Base-by-base conservation (phyloP, 129 eudicot species). In the Artemisia argyi region DNA sequence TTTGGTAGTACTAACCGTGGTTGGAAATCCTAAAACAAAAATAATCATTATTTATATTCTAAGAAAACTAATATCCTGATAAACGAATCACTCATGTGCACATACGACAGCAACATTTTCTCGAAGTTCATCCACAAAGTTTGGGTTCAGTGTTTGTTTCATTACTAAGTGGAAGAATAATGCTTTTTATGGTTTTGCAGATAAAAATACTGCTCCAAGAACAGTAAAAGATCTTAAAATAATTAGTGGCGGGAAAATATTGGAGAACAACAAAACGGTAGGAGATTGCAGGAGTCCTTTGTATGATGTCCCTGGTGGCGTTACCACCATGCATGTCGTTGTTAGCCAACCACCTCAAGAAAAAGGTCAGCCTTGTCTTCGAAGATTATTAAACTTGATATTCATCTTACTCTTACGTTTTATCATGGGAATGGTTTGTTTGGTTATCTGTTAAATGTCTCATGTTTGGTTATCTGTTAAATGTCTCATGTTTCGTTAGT, bases 301-400 rank as follows among this genome's bases (percentile, higher is more conserved):
- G 66, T 85, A 80, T 74, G 96, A 83, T 74, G 61, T 85, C 59
- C 91, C 88, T 14, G 88, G 88, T 46, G 89, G 83, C 46, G 83
- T 88, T 68, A 85, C 84, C 57, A 89, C 96, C 51, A 84, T 89
- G 96, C 96, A 89, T 71, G 96, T 89, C 16, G 81, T 84, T 28
- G 87, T 89, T 75, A 89, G 79, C 47, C 89, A 85, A 69, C 84
- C 87, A 42, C 74, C 84, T 57, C 74, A 53, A 60, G 88, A 86
- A 67, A 85, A 86, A 82, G 89, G 91, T 87, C 53, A 57, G 30
- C 8, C 32, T 44, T 65, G 22, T 47, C 17, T 47, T 64, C 5
- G 61, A 30, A 49, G 2, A 5, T 51, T 65, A 22, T 52, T 52
- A 52, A 39, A 39, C 46, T 39, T 39, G 46, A 39, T 7, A 19